These are phyloP conservation scores for Ceratocystis papillata DNA, from an alignment of 2,329 filamentous ascomycete species.

Conservation along the genomic window DNA sequence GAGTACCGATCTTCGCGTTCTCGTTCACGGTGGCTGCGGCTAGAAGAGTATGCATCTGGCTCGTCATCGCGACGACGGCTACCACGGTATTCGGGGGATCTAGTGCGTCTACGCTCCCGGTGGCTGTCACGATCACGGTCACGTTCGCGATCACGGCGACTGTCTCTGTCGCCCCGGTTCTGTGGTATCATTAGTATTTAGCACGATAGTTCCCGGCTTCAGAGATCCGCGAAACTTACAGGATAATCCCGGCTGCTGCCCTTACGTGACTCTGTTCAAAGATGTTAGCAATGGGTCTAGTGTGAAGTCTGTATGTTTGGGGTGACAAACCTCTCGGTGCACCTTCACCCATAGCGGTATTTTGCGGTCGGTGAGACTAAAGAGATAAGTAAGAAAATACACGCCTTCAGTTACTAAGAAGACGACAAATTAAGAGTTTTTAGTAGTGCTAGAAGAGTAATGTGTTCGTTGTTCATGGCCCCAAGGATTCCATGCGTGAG, in stretches of 20 bases:
- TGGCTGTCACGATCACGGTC: conserved; percentile 35
- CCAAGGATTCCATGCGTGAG: not conserved
- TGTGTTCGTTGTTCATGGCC: not conserved
- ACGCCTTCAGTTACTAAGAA: not conserved
- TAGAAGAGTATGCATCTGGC: conserved; percentile 86
- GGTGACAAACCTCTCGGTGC: conserved; percentile 23
- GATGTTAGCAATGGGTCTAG: conserved; percentile 12
- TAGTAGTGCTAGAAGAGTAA: not conserved
- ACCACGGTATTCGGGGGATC: conserved; percentile 65
- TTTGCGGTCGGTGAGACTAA: not conserved
- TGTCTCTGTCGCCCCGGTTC: conserved; percentile 31
- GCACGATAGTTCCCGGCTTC: not conserved
- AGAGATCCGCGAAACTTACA: conserved; percentile 32
- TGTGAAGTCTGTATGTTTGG: not conserved
- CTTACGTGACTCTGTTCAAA: conserved; percentile 39
- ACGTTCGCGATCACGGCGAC: conserved; percentile 27
- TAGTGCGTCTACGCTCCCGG: conserved; percentile 63
- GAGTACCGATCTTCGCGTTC: conserved; percentile 89
- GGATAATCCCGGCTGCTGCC: conserved; percentile 42
- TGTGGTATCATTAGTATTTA: conserved; percentile 26
- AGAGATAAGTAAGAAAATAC: not conserved
- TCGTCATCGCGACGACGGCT: conserved; percentile 61
- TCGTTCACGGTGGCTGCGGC: conserved; percentile 80
- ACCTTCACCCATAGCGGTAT: conserved; percentile 60
- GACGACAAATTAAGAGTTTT: not conserved